Base-by-base conservation (phyloP, 495 filamentous ascomycete species). In the Hypoxylon cercidicola region DNA sequence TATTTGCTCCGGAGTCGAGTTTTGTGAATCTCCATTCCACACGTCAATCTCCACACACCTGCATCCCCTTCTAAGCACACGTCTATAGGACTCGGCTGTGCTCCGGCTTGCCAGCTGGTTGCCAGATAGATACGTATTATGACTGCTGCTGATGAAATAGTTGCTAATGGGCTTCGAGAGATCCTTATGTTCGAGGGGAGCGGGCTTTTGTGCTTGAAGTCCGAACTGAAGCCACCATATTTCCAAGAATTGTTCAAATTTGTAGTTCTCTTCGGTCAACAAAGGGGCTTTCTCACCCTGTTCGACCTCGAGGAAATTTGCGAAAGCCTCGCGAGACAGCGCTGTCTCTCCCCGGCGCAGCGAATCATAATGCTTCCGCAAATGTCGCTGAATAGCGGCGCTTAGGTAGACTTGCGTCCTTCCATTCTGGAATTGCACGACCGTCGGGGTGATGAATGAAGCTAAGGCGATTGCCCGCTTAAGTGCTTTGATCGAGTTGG, bases 11-110 rank as follows among this genome's bases (percentile, higher is more conserved):
- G 64, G 62, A 12, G 66, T 60, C 5, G 69, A 60, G 49, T 46
- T 69, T 41, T 45, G 39, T 4, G 75, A 60, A 51, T 90, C 83
- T 2, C 93, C 91, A 76, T 98, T 90, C 91, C 93, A 97, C 8
- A 97, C 93, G 72, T 98, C 94, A 66, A 98, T 96, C 74, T 97
- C 94, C 28, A 97, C 91, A 63, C 92, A 97, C 28, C 95, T 85
- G 65, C 94, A 96, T 23, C 93, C 92, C 37, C 85, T 84, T 13
- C 84, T 77, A 3, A 97, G 85, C 2, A 75, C 78, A 69, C 86
- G 86, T 55, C 85, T 89, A 74, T 97, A 98, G 13, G 90, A 88
- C 49, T 92, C 89, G 5, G 89, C 87, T 23, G 89, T 93, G 43
- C 90, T 87, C 50, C 89, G 85, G 41, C 92, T 91, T 37, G 87